phyloP scores from a whole-genome alignment of 2,329 filamentous ascomycete genomes.

The Exophiala phaeomuriformis region DNA sequence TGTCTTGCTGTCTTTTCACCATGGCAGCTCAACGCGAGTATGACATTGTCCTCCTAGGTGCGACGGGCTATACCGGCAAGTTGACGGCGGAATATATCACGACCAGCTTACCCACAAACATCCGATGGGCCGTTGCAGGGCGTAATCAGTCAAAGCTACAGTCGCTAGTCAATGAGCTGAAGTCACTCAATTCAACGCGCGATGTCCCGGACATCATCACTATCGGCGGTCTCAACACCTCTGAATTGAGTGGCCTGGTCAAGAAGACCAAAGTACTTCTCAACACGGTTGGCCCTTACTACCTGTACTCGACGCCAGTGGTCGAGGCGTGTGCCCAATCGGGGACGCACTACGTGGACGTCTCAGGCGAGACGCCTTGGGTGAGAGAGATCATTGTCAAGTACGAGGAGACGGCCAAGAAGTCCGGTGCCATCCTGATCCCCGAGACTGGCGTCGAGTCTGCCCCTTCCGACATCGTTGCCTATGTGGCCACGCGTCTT shows the following conservation, averaged over 20 bases:
- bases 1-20: background rate
- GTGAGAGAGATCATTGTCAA: constrained; percentile 55
- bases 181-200: constrained; percentile 61
- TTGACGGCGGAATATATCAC: constrained; percentile 69
- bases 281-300: constrained; percentile 56
- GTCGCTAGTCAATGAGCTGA: constrained; percentile 59
- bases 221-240: constrained; percentile 35
- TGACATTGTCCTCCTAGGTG: constrained; percentile 60
- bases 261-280: constrained; percentile 53
- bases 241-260: constrained; percentile 46
- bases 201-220: constrained; percentile 55
- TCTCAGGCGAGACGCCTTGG: constrained; percentile 60
- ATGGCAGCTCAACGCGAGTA: constrained; percentile 48
- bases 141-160: constrained; percentile 71
- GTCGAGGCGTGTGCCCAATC: constrained; percentile 57
- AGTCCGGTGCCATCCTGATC: constrained; percentile 55
- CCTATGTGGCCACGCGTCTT: constrained; percentile 47
- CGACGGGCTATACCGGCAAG: constrained; percentile 76
- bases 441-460: constrained; percentile 56
- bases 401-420: constrained; percentile 53
- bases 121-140: constrained; percentile 84
- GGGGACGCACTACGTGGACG: constrained; percentile 62
- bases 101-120: constrained; percentile 60
- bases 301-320: constrained; percentile 56
- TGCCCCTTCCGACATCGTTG: constrained; percentile 51